A percentile compares a stretch with the other conserved stretches of the same genome.
These are phyloP conservation scores for Lactarius hengduanensis DNA, from an alignment of 768 basidiomycete species.

Conservation along the genomic window DNA sequence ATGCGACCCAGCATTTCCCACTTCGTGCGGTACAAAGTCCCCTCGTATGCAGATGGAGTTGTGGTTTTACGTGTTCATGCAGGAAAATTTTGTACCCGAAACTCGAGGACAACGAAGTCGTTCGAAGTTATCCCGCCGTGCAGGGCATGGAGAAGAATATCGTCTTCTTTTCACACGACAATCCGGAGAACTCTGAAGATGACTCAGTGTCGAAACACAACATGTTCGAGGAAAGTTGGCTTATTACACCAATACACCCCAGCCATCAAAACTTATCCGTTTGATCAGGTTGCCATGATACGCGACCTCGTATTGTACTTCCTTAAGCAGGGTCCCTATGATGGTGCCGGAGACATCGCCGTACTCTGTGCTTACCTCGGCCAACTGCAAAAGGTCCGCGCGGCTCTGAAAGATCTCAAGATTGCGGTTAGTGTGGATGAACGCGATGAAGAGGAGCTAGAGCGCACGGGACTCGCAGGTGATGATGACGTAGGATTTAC, in stretches of 20 bases:
- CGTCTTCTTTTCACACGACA: constrained; percentile 63
- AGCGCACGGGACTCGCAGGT: constrained; percentile 45
- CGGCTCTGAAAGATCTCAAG: constrained; percentile 40
- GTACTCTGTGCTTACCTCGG: constrained; percentile 56
- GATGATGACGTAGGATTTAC: constrained; percentile 43
- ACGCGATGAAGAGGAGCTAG: constrained; percentile 60
- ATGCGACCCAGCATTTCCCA: constrained; percentile 72
- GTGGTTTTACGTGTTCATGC: background rate
- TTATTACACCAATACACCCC: background rate
- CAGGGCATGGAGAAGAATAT: constrained; percentile 63
- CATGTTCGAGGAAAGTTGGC: constrained; percentile 64
- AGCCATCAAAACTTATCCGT: background rate
- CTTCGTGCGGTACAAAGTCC: constrained; percentile 48
- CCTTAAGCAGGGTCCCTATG: constrained; percentile 51
- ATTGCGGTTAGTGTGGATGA: constrained; percentile 70
- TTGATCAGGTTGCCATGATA: constrained; percentile 43
- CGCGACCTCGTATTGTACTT: constrained; percentile 54
- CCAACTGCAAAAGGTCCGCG: constrained; percentile 46
- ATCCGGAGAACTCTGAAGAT: constrained; percentile 58
- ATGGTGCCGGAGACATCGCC: constrained; percentile 49
- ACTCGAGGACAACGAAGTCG: constrained; percentile 56
- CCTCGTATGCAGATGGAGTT: background rate
- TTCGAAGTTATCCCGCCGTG: constrained; percentile 51
- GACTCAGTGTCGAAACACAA: constrained; percentile 71
- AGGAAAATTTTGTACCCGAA: constrained; percentile 61